These are phyloP conservation scores for Collariella sp. DNA, from an alignment of 495 filamentous ascomycete genomes.

Conservation along the genomic window DNA sequence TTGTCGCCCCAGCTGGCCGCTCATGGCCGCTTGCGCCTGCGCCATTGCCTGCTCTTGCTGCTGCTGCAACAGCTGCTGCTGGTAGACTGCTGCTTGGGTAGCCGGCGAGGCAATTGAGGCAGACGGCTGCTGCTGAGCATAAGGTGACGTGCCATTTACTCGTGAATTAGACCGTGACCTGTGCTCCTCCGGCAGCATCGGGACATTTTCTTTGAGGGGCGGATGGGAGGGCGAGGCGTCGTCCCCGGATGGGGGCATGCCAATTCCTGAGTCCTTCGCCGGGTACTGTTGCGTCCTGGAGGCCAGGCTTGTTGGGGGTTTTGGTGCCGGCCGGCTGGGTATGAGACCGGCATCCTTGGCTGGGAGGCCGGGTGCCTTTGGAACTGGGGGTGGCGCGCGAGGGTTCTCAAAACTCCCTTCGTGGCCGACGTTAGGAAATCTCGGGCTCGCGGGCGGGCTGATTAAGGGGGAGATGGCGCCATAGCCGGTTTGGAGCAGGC, in stretches of 20 bases:
- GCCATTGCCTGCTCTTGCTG: slow-evolving; percentile 69
- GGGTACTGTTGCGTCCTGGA: slow-evolving; percentile 39
- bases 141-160: slow-evolving; percentile 41
- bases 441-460: slow-evolving; percentile 81
- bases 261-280: slow-evolving; percentile 47
- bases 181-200: slow-evolving; percentile 48
- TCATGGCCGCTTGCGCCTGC: slow-evolving; percentile 56
- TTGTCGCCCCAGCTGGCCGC: slow-evolving; percentile 48
- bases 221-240: slow-evolving; percentile 41
- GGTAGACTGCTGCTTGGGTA: slow-evolving; percentile 46
- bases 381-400: slow-evolving; percentile 83
- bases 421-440: slow-evolving; percentile 78
- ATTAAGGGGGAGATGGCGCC: slow-evolving; percentile 52
- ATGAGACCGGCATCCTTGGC: slow-evolving; percentile 47
- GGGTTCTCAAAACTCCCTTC: slow-evolving; percentile 97
- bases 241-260: slow-evolving; percentile 45
- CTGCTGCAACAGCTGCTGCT: slow-evolving; percentile 60
- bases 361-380: slow-evolving; percentile 43
- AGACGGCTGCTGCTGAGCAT: slow-evolving; percentile 27
- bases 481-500: slow-evolving; percentile 42
- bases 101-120: slow-evolving; percentile 22
- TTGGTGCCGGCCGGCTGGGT: slow-evolving; percentile 58
- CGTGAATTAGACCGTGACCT: slow-evolving; percentile 48
- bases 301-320: slow-evolving; percentile 48
- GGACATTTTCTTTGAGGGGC: slow-evolving; percentile 38